Evolutionary conservation across 2,329 filamentous ascomycete species (phyloP).

Genomic region (Purpureocillium takamizusanense): DNA sequence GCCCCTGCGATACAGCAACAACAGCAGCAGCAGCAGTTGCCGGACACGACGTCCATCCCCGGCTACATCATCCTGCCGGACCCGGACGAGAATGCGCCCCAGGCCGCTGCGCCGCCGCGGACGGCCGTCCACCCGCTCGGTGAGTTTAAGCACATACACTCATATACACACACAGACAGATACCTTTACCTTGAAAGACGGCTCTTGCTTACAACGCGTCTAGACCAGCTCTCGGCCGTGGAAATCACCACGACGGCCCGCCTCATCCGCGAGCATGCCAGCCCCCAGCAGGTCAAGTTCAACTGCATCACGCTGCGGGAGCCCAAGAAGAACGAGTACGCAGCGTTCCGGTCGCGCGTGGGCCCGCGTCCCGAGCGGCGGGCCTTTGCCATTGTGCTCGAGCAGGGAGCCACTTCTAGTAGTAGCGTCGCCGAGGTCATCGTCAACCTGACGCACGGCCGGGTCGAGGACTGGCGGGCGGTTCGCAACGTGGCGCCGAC

Average conservation of each 20-base stretch:
- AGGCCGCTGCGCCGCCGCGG: slow-evolving; percentile 20
- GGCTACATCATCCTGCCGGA: slow-evolving; percentile 37
- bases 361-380: slow-evolving; percentile 39
- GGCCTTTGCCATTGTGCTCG: slow-evolving; percentile 39
- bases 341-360: slow-evolving; percentile 45
- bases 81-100: slow-evolving; percentile 27
- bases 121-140: slow-evolving; percentile 26
- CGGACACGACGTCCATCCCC: slow-evolving; percentile 32
- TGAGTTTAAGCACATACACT: too few species aligned
- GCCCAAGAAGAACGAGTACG: slow-evolving; percentile 53
- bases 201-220: slow-evolving; percentile 8
- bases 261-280: slow-evolving; percentile 32
- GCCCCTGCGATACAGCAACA: slow-evolving; percentile 8
- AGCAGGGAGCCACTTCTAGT: slow-evolving; percentile 24
- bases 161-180: too few species aligned
- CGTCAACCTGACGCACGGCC: slow-evolving; percentile 34
- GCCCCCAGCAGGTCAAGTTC: slow-evolving; percentile 27
- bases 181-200: too few species aligned
- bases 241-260: slow-evolving; percentile 43
- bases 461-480: slow-evolving; percentile 35
- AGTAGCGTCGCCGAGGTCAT: slow-evolving; percentile 41
- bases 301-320: slow-evolving; percentile 61
- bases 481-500: slow-evolving; percentile 36
- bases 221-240: slow-evolving; percentile 43
- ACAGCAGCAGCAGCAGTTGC: slow-evolving; percentile 8